Evolutionary conservation across 2,329 filamentous ascomycete genomes (phyloP), one percentile per base, ranked within the genome.

Genomic region (Penicillium paneum): DNA sequence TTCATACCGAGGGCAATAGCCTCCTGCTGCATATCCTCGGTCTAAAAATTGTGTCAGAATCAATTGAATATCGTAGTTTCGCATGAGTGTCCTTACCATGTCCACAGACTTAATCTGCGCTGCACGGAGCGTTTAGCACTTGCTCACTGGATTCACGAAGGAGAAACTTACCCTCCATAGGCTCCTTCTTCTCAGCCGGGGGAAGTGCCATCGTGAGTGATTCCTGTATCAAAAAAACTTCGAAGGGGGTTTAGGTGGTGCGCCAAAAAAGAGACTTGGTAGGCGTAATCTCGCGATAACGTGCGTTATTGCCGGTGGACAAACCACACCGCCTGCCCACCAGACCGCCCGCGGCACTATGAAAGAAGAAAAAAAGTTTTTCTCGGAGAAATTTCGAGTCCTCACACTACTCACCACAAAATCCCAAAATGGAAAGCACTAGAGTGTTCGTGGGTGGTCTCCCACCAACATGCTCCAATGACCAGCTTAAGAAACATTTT

Each of bases 91-190:
- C 47, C 80, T 75, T 82, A 97, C 94, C 94, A 99, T 99, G 73
- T 99, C 94, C 56, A 91, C 93, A 66, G 92, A 96, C 81, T 99
- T 99, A 77, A 99, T 87, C 78, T 96, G 91, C 60, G 91, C 94
- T 99, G 70, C 41, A 49, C 26, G 41, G 21, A 29, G 47, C 41
- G 49, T 59, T 64, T 64, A 70, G 61, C 48, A 36, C 46, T 47
- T 49, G 38, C 31, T 43, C 39, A 34, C 26, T 46, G 17, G 41
- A 49, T 40, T 38, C 40, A 21, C 35, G 26, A 39, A 35, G 28
- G 12, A 21, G 10, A n/a, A 21, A 64, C 77, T 72, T 74, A 89
- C 88, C 84, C 74, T 93, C 89, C 50, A 91, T 84, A 83, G 90
- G 91, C 72, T 90, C 86, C 71, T 84, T 81, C 68, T 82, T 78